Evolutionary conservation across 306 rosid species (phyloP).

Genomic region (Psophocarpus tetragonolobus): DNA sequence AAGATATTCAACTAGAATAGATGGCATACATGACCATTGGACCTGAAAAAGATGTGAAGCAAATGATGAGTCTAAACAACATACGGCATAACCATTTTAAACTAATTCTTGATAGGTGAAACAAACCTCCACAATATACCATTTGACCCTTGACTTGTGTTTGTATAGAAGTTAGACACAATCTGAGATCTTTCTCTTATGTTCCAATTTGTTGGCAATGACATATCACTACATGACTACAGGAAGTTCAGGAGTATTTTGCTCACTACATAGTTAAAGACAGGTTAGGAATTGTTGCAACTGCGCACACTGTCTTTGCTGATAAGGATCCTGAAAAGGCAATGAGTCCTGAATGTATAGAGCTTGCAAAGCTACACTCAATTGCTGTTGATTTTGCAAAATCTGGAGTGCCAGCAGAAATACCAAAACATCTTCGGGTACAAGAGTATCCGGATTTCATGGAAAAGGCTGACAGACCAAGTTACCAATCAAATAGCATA

Average conservation of each 20-base stretch:
- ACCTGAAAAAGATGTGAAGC: neutral
- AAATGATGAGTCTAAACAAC: neutral
- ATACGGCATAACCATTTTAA: neutral
- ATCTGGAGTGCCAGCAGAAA: slow-evolving; percentile 72
- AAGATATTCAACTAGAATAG: neutral
- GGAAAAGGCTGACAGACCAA: slow-evolving; percentile 64
- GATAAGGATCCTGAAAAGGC: slow-evolving; percentile 47
- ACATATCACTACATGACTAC: slow-evolving; percentile 38
- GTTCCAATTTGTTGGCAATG: neutral
- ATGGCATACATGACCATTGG: neutral
- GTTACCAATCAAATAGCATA: slow-evolving; percentile 58
- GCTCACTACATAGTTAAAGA: slow-evolving; percentile 68
- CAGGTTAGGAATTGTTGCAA: slow-evolving; percentile 71
- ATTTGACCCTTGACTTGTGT: neutral
- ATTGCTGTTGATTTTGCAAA: slow-evolving; percentile 82
- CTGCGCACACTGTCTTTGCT: slow-evolving; percentile 79
- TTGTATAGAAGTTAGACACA: neutral
- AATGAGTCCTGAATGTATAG: slow-evolving; percentile 37
- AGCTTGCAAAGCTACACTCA: slow-evolving; percentile 74
- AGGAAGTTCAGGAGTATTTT: slow-evolving; percentile 77
- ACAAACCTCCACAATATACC: neutral
- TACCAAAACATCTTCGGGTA: slow-evolving; percentile 51
- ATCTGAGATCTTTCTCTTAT: neutral
- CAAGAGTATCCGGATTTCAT: slow-evolving; percentile 79
- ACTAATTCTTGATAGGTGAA: neutral